These are phyloP conservation scores for Euptelea pleiosperma DNA, from an alignment of 164 flowering plant species.

Conservation along the genomic window DNA sequence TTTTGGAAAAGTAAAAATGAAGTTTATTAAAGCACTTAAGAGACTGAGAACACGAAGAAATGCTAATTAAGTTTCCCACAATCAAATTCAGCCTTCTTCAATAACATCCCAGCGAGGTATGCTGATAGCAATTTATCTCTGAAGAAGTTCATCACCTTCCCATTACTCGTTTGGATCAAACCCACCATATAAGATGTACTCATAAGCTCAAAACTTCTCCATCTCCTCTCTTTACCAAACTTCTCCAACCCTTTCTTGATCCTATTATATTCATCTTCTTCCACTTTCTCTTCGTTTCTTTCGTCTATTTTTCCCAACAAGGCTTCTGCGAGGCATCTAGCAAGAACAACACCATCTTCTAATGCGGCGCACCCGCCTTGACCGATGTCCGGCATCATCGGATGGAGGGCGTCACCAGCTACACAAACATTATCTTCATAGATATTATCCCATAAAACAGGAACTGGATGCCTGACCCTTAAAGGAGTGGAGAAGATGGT, in stretches of 20 bases:
- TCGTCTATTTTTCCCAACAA: constrained; percentile 7
- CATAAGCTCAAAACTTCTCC: constrained; percentile 47
- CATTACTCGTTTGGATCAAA: constrained; percentile 30
- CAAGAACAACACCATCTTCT: constrained; percentile 48
- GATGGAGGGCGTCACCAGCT: constrained; percentile 55
- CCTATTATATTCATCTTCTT: constrained; percentile 22
- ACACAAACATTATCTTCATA: constrained; percentile 38
- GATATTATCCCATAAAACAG: constrained; percentile 34
- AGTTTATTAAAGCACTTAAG: too few relatives aligned
- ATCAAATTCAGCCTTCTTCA: constrained; percentile 8
- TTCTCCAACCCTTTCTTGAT: constrained; percentile 38
- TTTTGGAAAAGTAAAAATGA: too few relatives aligned
- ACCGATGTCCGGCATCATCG: too few relatives aligned
- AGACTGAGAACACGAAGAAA: too few relatives aligned
- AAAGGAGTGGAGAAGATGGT: constrained; percentile 24
- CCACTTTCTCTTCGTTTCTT: neutral
- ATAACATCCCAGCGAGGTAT: constrained; percentile 25
- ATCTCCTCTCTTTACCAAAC: constrained; percentile 47
- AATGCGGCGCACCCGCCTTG: constrained; percentile 51
- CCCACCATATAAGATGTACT: constrained; percentile 39
- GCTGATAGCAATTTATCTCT: constrained; percentile 32
- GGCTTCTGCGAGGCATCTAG: constrained; percentile 45
- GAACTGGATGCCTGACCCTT: constrained; percentile 36
- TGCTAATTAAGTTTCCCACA: constrained; percentile 17
- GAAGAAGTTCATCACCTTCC: constrained; percentile 26